Base-by-base conservation (phyloP, 805 yeast species). In the Candida odintsovae region DNA sequence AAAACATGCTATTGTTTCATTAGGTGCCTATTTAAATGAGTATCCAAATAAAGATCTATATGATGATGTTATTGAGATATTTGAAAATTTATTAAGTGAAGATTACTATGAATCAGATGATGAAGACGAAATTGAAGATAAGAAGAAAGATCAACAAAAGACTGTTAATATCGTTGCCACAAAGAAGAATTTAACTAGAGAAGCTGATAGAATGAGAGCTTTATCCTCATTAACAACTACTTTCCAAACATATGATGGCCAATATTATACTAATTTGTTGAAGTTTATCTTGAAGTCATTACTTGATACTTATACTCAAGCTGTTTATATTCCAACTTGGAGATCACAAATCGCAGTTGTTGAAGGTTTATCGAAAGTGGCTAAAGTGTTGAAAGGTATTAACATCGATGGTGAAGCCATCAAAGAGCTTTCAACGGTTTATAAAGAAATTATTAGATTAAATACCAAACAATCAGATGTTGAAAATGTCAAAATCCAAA, bases 401-500 rank as follows among this genome's bases (percentile, higher is more conserved):
- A 21, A 22, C 2, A 26, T 58, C 5, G 42, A 54, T 28, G 43
- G 46, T 11, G 39, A 44, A 13, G 35, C 56, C 18, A 19, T 44
- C 15, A 48, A 42, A 4, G 15, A 39, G 11, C 41, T 62, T 16
- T 19, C 31, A 18, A 41, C 44, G 10, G 40, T 52, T 11, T 73
- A 63, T 65, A 51, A 43, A 20, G 51, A 20, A 4, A 52, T 60
- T 50, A 58, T 56, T 26, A 40, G 46, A 6, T 50, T 53, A n/a
- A 72, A 75, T 53, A 60, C 70, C n/a, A 50, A 52, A 5, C 53
- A 59, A 12, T 69, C 69, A 28, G 69, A 71, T 22, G 74, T 77
- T 48, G 92, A 85, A 56, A 77, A 73, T 49, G 86, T 83, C 3
- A 72, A 82, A 45, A 61, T 83, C 19, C 78, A 78, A 25, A 63